phyloP scores from a whole-genome alignment of 305 asterid genomes.

The Ajuga reptans region DNA sequence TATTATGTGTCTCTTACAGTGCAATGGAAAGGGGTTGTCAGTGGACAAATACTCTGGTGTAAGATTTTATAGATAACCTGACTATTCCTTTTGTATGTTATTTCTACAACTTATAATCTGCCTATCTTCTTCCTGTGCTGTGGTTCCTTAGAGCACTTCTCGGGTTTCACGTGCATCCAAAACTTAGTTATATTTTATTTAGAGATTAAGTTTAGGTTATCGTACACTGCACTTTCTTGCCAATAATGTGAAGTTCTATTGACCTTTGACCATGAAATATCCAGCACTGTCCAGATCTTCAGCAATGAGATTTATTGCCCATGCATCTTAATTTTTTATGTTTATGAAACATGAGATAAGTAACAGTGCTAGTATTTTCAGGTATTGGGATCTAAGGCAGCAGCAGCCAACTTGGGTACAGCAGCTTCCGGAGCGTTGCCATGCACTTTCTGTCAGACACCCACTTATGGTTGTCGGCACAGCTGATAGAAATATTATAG shows the following conservation, averaged over 20 bases:
- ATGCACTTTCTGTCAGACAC: slow-evolving; percentile 77
- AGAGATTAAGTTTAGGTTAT: background rate
- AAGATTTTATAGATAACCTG: background rate
- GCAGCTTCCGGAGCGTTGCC: slow-evolving; percentile 91
- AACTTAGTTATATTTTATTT: background rate
- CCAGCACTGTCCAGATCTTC: background rate
- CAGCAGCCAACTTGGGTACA: slow-evolving; percentile 74
- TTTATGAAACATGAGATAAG: background rate
- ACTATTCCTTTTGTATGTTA: background rate
- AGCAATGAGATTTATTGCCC: background rate
- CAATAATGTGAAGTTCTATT: background rate
- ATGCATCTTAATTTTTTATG: background rate
- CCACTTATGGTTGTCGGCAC: slow-evolving; percentile 97
- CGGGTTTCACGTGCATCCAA: background rate
- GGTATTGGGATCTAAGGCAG: slow-evolving; percentile 96
- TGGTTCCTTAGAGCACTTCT: background rate
- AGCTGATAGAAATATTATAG: slow-evolving; percentile 72
- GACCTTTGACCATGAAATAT: slow-evolving; percentile 4
- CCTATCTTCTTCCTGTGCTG: background rate
- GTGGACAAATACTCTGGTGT: background rate
- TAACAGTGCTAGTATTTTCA: slow-evolving; percentile 26
- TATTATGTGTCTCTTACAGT: background rate
- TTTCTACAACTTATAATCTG: background rate
- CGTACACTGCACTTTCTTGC: background rate
- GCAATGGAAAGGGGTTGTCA: background rate